Conservation (phyloP, 495 filamentous ascomycete species). For the Xylaria venustula region DNA sequence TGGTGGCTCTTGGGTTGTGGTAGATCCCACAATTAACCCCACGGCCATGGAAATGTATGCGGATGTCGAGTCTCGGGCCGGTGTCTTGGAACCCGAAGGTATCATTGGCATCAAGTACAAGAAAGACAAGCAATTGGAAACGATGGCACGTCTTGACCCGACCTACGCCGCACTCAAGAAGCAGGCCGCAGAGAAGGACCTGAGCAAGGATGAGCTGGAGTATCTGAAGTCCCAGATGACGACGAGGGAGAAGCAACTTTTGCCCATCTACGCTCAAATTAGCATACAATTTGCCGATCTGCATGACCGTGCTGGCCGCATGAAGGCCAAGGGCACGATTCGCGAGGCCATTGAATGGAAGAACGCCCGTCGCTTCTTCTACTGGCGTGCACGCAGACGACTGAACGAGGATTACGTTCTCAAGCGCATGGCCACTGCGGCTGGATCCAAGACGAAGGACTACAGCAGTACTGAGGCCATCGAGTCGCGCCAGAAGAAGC, state of each 20-base stretch:
- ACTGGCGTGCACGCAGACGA: constrained; percentile 97
- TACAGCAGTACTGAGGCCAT: constrained; percentile 42
- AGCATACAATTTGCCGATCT: constrained; percentile 94
- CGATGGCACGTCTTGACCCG: constrained; percentile 91
- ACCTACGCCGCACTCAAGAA: constrained; percentile 80
- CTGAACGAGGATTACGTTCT: constrained; percentile 95
- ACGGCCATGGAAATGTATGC: constrained; percentile 99
- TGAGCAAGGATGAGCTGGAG: constrained; percentile 69
- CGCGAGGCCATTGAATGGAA: constrained; percentile 80
- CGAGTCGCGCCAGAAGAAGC: constrained; percentile 57
- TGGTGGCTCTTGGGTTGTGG: constrained; percentile 98
- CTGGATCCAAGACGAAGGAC: constrained; percentile 31
- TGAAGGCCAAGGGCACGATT: constrained; percentile 96
- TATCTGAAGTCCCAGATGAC: constrained; percentile 84
- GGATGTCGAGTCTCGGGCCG: constrained; percentile 90
- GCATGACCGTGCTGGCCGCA: constrained; percentile 94
- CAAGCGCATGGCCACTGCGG: constrained; percentile 72
- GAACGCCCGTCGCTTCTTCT: constrained; percentile 96
- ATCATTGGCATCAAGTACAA: constrained; percentile 98
- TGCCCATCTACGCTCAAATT: constrained; percentile 92
- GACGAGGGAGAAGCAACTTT: constrained; percentile 80
- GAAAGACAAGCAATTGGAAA: constrained; percentile 95
- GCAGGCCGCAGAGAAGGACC: constrained; percentile 62
- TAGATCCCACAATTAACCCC: constrained; percentile 97
- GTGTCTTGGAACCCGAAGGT: constrained; percentile 97